A percentile compares a stretch with the other conserved stretches of the same genome.
Conservation (phyloP, 2,329 filamentous ascomycete species). For the Aureobasidium sp. region DNA sequence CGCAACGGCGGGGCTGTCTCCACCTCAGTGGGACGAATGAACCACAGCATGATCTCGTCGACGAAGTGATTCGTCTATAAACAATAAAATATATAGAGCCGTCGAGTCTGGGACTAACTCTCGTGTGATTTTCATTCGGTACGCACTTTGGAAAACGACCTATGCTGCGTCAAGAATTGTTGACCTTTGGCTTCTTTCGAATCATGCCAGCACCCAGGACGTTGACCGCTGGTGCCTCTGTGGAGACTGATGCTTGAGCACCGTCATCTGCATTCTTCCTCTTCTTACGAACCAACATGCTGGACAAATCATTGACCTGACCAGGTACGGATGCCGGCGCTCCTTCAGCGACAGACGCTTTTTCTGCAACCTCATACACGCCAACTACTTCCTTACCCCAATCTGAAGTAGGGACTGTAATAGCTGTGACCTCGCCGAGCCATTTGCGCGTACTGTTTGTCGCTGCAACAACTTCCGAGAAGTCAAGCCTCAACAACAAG, state of each 20-base stretch:
- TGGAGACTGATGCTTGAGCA: neutral
- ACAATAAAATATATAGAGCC: too few relatives aligned
- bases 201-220: conserved; percentile 46
- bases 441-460: conserved; percentile 61
- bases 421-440: conserved; percentile 54
- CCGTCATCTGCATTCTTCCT: conserved; percentile 33
- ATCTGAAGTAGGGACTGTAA: conserved; percentile 17
- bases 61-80: neutral
- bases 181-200: conserved; percentile 50
- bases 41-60: neutral
- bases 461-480: conserved; percentile 58
- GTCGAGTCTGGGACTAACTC: neutral
- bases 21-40: neutral
- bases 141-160: neutral
- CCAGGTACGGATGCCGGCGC: conserved; percentile 25
- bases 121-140: neutral
- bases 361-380: conserved; percentile 17
- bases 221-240: conserved; percentile 34
- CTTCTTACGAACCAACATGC: conserved; percentile 45
- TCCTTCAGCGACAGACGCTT: conserved; percentile 30
- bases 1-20: neutral
- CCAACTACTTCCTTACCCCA: conserved; percentile 19
- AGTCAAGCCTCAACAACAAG: conserved; percentile 66
- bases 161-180: neutral
- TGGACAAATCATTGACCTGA: conserved; percentile 26